A percentile compares a stretch with the other conserved stretches of the same genome.
Evolutionary conservation across 495 filamentous ascomycete species (phyloP).

Genomic region (Delitschia confertaspora): DNA sequence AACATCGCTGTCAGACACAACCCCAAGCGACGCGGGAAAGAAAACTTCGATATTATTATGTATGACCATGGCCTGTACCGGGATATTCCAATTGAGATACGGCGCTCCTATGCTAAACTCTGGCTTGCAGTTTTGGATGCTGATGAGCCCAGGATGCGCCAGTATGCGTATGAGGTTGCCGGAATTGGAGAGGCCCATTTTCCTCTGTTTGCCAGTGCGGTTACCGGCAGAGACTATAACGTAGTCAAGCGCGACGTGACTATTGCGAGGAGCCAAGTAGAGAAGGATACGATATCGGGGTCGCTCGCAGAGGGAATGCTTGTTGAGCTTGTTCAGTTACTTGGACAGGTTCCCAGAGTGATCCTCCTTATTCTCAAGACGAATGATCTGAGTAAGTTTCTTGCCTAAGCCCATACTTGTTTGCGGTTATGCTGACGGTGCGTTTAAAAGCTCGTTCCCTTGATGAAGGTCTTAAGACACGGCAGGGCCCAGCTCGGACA

Average conservation of each 20-base stretch:
- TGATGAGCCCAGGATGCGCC: slow-evolving; percentile 73
- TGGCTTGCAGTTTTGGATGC: slow-evolving; percentile 94
- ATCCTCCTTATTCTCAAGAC: slow-evolving; percentile 96
- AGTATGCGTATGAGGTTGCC: slow-evolving; percentile 80
- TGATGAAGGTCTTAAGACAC: slow-evolving; percentile 87
- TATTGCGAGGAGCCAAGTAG: slow-evolving; percentile 52
- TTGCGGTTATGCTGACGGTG: slow-evolving; percentile 7
- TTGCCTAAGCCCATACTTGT: slow-evolving; percentile 1
- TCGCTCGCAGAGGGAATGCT: slow-evolving; percentile 83
- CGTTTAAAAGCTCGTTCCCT: slow-evolving; percentile 61
- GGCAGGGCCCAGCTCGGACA: slow-evolving; percentile 74
- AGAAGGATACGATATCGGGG: slow-evolving; percentile 72
- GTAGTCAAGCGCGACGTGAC: slow-evolving; percentile 57
- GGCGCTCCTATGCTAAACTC: slow-evolving; percentile 87
- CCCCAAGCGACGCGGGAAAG: slow-evolving; percentile 42
- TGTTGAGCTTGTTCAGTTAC: slow-evolving; percentile 74
- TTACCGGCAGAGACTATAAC: slow-evolving; percentile 86
- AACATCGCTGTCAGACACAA: slow-evolving; percentile 90
- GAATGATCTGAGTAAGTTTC: slow-evolving; percentile 74
- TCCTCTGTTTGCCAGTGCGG: slow-evolving; percentile 88
- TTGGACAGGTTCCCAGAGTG: slow-evolving; percentile 81
- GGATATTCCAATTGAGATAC: slow-evolving; percentile 69
- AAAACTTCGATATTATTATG: slow-evolving; percentile 94
- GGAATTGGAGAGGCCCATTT: slow-evolving; percentile 88
- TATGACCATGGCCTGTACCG: slow-evolving; percentile 97